Conservation (phyloP, 2,329 filamentous ascomycete species). For the Aspergillus pseudoterreus region DNA sequence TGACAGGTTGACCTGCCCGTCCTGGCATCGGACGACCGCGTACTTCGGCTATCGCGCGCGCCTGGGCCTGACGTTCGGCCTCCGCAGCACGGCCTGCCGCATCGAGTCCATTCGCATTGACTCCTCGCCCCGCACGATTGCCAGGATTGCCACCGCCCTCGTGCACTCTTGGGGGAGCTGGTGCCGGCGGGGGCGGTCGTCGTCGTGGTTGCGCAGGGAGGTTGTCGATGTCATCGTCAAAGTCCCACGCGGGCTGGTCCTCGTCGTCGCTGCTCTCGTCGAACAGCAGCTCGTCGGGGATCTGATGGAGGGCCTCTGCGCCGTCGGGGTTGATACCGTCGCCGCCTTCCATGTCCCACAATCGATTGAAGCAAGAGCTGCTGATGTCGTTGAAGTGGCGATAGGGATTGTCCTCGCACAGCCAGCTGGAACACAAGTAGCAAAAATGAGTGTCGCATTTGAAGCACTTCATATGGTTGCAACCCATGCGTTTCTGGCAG, state of each 20-base stretch:
- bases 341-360: constrained; percentile 87
- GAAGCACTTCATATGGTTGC: constrained; percentile 95
- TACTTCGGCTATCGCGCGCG: constrained; percentile 37
- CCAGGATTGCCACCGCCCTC: constrained; percentile 22
- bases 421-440: constrained; percentile 87
- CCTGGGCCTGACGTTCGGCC: constrained; percentile 36
- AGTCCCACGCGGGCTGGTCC: constrained; percentile 22
- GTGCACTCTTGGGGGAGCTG: constrained; percentile 34
- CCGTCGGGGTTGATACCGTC: constrained; percentile 53
- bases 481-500: constrained; percentile 86
- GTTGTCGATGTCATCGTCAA: constrained; percentile 23
- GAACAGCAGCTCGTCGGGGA: constrained; percentile 36
- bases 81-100: constrained; percentile 35
- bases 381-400: constrained; percentile 74
- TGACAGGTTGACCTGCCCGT: constrained; percentile 4
- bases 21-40: constrained; percentile 24
- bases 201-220: constrained; percentile 14
- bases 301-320: constrained; percentile 39
- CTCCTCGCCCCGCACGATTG: constrained; percentile 24
- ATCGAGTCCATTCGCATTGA: constrained; percentile 22
- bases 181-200: constrained; percentile 39
- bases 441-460: constrained; percentile 91
- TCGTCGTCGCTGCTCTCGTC: constrained; percentile 29
- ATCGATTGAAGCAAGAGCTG: constrained; percentile 72
- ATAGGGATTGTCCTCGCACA: constrained; percentile 78